Evolutionary conservation across 176 grass and related monocot genomes (phyloP).

Genomic region (Oryza glaberrima): DNA sequence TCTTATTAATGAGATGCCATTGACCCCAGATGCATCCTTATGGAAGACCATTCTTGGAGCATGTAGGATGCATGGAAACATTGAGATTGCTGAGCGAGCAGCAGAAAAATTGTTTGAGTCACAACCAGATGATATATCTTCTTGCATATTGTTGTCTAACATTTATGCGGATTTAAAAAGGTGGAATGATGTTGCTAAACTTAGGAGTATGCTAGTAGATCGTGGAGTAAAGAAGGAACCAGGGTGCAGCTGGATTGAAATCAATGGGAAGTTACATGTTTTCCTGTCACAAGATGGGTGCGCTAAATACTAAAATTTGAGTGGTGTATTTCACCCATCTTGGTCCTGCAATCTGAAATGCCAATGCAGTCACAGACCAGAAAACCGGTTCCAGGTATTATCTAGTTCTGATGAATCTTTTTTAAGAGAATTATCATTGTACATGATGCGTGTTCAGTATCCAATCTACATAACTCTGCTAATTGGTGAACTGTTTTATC

Average conservation of each 20-base stretch:
- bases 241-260: constrained; percentile 53
- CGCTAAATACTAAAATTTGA: constrained; percentile 12
- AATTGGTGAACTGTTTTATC: constrained; percentile 28
- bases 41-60: constrained; percentile 50
- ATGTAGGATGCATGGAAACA: constrained; percentile 43
- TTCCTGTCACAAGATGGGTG: constrained; percentile 50
- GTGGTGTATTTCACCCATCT: background rate
- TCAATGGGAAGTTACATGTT: constrained; percentile 37
- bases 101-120: constrained; percentile 43
- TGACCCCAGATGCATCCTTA: constrained; percentile 36
- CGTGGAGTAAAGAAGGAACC: constrained; percentile 53
- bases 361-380: background rate
- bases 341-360: constrained; percentile 24
- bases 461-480: background rate
- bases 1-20: constrained; percentile 39
- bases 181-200: constrained; percentile 47
- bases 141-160: constrained; percentile 50
- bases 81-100: constrained; percentile 48
- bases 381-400: constrained; percentile 13
- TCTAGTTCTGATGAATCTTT: constrained; percentile 8
- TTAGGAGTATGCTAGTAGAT: constrained; percentile 38
- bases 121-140: constrained; percentile 41
- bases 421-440: constrained; percentile 4
- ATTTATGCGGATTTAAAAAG: constrained; percentile 50
- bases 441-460: background rate